A percentile compares a stretch with the other conserved stretches of the same genome.
These are phyloP conservation scores for Zangia roseola DNA, from an alignment of 768 basidiomycete species.

Conservation along the genomic window DNA sequence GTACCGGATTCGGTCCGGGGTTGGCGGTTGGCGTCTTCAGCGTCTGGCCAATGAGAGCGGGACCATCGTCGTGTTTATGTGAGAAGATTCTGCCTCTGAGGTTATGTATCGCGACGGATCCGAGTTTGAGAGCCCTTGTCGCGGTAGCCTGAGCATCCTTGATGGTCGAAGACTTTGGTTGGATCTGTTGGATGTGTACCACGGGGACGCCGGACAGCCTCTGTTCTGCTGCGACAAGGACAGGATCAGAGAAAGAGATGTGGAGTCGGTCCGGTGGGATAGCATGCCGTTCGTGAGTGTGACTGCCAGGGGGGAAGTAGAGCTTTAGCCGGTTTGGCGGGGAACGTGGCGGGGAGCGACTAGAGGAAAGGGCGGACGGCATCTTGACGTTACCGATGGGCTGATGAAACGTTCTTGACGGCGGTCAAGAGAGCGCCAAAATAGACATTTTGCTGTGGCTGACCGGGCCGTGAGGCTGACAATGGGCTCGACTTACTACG, in stretches of 20 bases:
- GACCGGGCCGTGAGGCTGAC: too few species aligned
- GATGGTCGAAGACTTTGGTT: not conserved
- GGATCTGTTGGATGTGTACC: not conserved
- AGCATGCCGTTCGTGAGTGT: conserved; percentile 6
- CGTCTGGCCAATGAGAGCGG: not conserved
- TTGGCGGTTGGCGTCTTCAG: not conserved
- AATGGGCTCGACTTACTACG: not conserved
- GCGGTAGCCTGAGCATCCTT: not conserved
- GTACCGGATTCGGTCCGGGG: not conserved
- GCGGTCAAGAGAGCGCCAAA: not conserved
- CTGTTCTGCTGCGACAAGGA: conserved; percentile 20
- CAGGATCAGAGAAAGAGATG: conserved; percentile 23
- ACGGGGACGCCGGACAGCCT: conserved; percentile 3
- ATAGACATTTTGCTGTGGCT: too few species aligned
- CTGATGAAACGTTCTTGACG: conserved; percentile 2
- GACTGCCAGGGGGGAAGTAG: conserved; percentile 15
- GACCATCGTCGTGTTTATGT: not conserved
- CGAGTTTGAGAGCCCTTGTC: not conserved
- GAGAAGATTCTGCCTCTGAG: not conserved
- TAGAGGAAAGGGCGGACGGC: conserved; percentile 6
- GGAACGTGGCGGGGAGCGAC: conserved; percentile 1
- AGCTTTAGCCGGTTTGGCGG: conserved; percentile 1
- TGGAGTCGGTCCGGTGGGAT: conserved; percentile 17
- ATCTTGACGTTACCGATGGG: conserved; percentile 7
- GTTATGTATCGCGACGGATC: not conserved